phyloP scores from a whole-genome alignment of 2,329 filamentous ascomycete genomes.

The Cytospora paraplurivora region DNA sequence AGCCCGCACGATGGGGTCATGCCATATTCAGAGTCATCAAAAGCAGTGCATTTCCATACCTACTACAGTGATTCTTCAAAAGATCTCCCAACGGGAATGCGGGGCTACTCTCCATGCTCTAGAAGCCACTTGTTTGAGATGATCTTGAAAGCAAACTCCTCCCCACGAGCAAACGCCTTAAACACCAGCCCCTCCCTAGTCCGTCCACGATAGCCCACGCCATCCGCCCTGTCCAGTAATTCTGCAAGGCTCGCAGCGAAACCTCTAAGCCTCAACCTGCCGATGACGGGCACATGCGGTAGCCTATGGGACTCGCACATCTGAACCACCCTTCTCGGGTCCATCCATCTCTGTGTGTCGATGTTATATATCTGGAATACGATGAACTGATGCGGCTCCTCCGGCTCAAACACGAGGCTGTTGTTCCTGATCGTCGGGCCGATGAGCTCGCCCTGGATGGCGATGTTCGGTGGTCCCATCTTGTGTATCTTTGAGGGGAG shows the following conservation, averaged over 20 bases:
- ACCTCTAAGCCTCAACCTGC: conserved; percentile 17
- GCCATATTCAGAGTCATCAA: too few species aligned
- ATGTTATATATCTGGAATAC: conserved; percentile 36
- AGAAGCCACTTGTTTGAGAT: conserved; percentile 38
- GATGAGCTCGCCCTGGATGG: conserved; percentile 37
- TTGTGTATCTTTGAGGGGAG: conserved; percentile 32
- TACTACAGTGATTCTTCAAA: too few species aligned
- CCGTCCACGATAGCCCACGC: conserved; percentile 31
- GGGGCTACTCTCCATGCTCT: conserved; percentile 32
- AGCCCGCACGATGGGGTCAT: too few species aligned
- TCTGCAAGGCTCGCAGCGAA: conserved; percentile 30
- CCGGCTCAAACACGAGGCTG: conserved; percentile 34
- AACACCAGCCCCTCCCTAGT: conserved; percentile 38
- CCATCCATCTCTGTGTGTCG: conserved; percentile 30
- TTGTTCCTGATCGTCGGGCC: conserved; percentile 35
- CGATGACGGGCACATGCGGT: conserved; percentile 33
- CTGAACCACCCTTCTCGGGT: conserved; percentile 13
- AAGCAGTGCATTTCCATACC: too few species aligned
- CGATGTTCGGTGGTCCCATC: conserved; percentile 32
- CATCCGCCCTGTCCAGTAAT: conserved; percentile 36
- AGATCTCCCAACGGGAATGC: too few species aligned
- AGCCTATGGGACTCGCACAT: conserved; percentile 29
- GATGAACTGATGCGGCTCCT: conserved; percentile 32
- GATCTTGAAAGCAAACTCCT: conserved; percentile 34
- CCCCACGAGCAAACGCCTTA: conserved; percentile 29